phyloP scores from a whole-genome alignment of 768 basidiomycete species.

The Kwoniella newhampshirensis region DNA sequence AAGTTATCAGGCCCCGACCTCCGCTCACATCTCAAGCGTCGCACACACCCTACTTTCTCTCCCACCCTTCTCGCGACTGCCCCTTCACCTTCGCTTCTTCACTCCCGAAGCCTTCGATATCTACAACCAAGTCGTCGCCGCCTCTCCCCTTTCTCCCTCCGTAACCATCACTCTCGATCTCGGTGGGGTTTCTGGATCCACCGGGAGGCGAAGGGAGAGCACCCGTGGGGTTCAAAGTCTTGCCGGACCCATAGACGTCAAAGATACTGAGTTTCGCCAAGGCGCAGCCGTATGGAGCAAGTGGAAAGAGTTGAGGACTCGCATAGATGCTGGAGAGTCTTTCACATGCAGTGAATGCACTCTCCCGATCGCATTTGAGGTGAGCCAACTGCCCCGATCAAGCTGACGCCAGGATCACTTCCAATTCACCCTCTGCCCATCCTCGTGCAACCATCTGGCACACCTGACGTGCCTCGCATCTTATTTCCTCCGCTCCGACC shows the following conservation, averaged over 20 bases:
- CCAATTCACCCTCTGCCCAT: constrained; percentile 47
- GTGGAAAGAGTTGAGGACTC: constrained; percentile 22
- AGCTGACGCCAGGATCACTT: constrained; percentile 40
- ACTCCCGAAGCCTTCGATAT: constrained; percentile 62
- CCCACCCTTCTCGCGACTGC: constrained; percentile 71
- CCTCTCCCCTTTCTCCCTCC: constrained; percentile 16
- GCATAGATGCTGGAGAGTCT: constrained; percentile 19
- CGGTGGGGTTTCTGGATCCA: constrained; percentile 47
- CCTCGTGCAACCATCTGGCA: constrained; percentile 21
- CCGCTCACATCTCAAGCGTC: constrained; percentile 53
- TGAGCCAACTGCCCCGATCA: neutral
- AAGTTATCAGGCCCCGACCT: constrained; percentile 15
- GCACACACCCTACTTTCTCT: constrained; percentile 65
- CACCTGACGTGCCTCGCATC: constrained; percentile 50
- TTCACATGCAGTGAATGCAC: constrained; percentile 9
- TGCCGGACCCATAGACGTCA: constrained; percentile 48
- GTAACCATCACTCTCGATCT: constrained; percentile 35
- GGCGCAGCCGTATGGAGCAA: constrained; percentile 31
- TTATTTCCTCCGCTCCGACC: constrained; percentile 26
- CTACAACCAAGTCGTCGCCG: constrained; percentile 56
- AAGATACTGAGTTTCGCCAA: constrained; percentile 37
- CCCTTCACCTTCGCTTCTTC: constrained; percentile 73
- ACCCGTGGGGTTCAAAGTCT: constrained; percentile 27
- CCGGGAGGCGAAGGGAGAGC: constrained; percentile 18
- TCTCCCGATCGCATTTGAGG: neutral